Percentiles rank a stretch among this genome's conserved stretches.
phyloP scores from a whole-genome alignment of 2,329 filamentous ascomycete genomes.

The Exophiala spinifera region DNA sequence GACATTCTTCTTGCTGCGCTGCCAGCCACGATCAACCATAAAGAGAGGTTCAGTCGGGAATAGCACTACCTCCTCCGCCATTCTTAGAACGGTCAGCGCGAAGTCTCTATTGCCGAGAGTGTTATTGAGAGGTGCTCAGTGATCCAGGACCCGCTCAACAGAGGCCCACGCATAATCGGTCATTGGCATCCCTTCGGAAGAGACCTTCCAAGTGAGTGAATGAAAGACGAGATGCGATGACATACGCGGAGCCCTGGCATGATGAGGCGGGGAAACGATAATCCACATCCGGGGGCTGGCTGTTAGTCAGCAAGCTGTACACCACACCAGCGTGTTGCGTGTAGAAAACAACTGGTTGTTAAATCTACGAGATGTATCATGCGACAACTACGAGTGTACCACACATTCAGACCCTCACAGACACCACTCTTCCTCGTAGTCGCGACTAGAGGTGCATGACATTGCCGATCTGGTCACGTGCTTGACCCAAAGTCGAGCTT shows the following conservation, averaged over 20 bases:
- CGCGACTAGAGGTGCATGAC: neutral
- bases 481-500: neutral
- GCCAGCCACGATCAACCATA: constrained; percentile 26
- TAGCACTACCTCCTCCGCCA: constrained; percentile 22
- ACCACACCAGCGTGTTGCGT: no score
- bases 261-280: neutral
- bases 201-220: neutral
- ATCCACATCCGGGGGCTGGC: neutral
- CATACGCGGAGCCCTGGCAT: neutral
- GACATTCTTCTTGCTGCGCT: constrained; percentile 11
- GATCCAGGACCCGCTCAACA: neutral
- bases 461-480: neutral
- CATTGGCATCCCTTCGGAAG: no score
- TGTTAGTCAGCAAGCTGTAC: neutral
- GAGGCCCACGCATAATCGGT: neutral
- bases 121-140: no score
- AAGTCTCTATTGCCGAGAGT: no score
- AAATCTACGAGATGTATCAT: no score
- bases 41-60: constrained; percentile 21
- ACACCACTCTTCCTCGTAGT: no score
- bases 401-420: neutral
- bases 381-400: neutral
- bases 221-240: neutral
- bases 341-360: no score
- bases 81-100: neutral